Evolutionary conservation across 345 rosid genomes (phyloP).

Genomic region (Citrus unshiu): DNA sequence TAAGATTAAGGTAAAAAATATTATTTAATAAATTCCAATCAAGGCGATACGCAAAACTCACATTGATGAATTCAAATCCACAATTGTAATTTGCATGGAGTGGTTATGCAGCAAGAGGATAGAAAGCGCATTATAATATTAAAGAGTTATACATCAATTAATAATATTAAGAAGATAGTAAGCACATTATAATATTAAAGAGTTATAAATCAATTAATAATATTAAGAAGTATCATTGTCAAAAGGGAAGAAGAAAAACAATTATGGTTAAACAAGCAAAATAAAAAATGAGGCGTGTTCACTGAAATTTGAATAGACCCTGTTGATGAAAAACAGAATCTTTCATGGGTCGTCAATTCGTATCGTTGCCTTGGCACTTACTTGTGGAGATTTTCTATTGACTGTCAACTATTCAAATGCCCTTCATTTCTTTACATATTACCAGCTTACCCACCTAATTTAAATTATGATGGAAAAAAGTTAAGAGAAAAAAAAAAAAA

Average conservation of each 20-base stretch:
- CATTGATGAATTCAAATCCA: too few relatives aligned
- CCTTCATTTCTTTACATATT: not conserved
- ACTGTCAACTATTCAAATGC: not conserved
- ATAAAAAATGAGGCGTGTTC: not conserved
- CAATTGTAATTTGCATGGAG: not conserved
- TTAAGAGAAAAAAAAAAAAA: too few relatives aligned
- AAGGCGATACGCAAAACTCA: too few relatives aligned
- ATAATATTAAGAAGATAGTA: not conserved
- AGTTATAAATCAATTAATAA: not conserved
- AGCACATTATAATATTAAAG: not conserved
- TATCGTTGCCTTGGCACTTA: constrained; percentile 6
- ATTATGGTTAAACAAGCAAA: not conserved
- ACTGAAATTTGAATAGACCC: not conserved
- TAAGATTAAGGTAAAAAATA: too few relatives aligned
- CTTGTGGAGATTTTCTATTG: constrained; percentile 17
- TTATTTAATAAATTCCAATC: too few relatives aligned
- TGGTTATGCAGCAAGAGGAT: not conserved
- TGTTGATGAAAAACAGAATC: not conserved
- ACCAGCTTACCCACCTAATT: not conserved
- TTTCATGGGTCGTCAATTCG: not conserved
- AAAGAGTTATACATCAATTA: not conserved
- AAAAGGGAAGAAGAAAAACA: not conserved
- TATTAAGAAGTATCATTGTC: not conserved
- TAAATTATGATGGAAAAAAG: too few relatives aligned
- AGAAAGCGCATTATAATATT: not conserved